These are phyloP conservation scores for Collybiopsis confluens DNA, from an alignment of 768 basidiomycete species.

Conservation along the genomic window DNA sequence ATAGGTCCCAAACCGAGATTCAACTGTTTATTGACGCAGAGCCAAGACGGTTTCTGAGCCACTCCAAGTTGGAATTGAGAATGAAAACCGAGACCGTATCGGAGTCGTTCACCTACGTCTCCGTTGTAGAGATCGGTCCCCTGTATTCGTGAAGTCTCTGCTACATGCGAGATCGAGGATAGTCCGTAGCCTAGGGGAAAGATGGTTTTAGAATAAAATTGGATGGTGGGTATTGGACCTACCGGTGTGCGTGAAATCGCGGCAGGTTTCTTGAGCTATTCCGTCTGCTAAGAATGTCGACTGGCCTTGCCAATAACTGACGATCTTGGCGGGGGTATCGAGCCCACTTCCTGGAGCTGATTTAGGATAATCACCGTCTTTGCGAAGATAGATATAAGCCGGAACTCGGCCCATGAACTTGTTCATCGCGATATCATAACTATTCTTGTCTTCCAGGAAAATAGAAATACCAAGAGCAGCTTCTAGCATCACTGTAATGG, in stretches of 20 bases:
- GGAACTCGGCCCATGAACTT: constrained; percentile 9
- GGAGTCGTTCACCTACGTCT: constrained; percentile 7
- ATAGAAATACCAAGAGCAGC: constrained; percentile 6
- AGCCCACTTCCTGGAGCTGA: constrained; percentile 6
- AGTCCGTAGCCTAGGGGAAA: constrained; percentile 7
- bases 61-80: constrained; percentile 2
- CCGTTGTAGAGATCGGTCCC: constrained; percentile 7
- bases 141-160: constrained; percentile 8
- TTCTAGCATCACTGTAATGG: constrained; percentile 7
- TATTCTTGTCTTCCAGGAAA: constrained; percentile 9
- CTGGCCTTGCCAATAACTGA: constrained; percentile 7
- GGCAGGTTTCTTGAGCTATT: constrained; percentile 9
- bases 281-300: constrained; percentile 6
- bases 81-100: constrained; percentile 7
- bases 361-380: constrained; percentile 6
- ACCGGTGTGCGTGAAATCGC: constrained; percentile 9
- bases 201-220: neutral
- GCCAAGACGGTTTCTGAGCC: constrained; percentile 1
- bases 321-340: neutral
- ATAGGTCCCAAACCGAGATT: constrained; percentile 7
- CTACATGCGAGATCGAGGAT: constrained; percentile 5
- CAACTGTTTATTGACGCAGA: constrained; percentile 2
- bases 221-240: neutral
- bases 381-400: neutral
- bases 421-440: constrained; percentile 10